A percentile compares a stretch with the other conserved stretches of the same genome.
Evolutionary conservation across 2,329 filamentous ascomycete genomes (phyloP).

Genomic region (Beauveria australis): DNA sequence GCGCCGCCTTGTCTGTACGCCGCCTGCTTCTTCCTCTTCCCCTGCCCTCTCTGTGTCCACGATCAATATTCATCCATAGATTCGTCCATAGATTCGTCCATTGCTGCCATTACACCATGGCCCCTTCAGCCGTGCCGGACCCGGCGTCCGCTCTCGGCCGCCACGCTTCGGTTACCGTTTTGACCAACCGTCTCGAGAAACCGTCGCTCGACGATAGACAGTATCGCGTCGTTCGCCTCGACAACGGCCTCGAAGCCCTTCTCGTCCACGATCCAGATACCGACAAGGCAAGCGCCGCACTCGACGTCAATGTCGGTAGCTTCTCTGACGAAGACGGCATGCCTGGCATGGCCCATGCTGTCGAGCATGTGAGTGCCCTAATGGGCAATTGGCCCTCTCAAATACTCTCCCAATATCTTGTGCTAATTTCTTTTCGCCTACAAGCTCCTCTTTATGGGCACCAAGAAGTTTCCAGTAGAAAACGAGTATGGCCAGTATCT

Average conservation of each 20-base stretch:
- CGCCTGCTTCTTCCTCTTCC: background rate
- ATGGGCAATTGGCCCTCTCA: constrained; percentile 13
- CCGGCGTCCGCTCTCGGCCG: constrained; percentile 20
- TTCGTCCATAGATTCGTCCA: background rate
- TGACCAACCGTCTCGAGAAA: constrained; percentile 71
- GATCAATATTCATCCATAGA: background rate
- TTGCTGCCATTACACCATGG: background rate
- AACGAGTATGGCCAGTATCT: constrained; percentile 95
- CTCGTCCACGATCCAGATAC: constrained; percentile 91
- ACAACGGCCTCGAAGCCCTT: constrained; percentile 82
- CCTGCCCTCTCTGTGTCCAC: background rate
- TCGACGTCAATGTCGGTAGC: constrained; percentile 93
- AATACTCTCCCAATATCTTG: background rate
- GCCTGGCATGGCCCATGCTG: constrained; percentile 90
- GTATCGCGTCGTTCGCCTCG: constrained; percentile 78
- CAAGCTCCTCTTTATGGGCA: constrained; percentile 90
- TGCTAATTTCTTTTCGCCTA: background rate
- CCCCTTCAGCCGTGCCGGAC: constrained; percentile 21
- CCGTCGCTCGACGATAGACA: constrained; percentile 76
- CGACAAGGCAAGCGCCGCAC: constrained; percentile 90
- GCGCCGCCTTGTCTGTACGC: constrained; percentile 2
- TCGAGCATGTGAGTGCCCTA: constrained; percentile 64
- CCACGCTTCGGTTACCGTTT: constrained; percentile 24
- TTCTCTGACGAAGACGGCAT: constrained; percentile 88
- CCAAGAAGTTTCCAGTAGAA: constrained; percentile 91